Base-by-base conservation (phyloP, 2,329 filamentous ascomycete genomes). In the Fusarium redolens region DNA sequence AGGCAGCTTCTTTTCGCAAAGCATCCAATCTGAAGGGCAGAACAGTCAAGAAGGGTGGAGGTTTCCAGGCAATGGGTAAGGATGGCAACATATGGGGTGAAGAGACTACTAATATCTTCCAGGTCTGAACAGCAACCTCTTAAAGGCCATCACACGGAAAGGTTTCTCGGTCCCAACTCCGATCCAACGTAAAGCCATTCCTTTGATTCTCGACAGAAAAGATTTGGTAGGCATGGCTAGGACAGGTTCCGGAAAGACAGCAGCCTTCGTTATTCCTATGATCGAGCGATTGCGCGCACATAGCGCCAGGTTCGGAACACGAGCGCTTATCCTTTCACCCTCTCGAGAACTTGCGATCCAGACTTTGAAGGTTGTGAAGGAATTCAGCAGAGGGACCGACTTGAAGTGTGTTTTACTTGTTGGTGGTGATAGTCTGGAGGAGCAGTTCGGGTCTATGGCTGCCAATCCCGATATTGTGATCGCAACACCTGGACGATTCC, bases 161-260 rank as follows among this genome's bases (percentile, higher is more conserved):
- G 97, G 96, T 20, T 99, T 98, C 83, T 94, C 93, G 1, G 94
- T 98, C 5, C 97, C 97, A 7, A 99, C 96, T 0, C 96, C 96
- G 0, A 99, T 99, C 82, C 96, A 99, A 85, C 91, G 96, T 75
- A 98, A 98, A 83, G 94, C 96, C 4, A 97, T 99, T 52, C 97
- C 96, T 7, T 86, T 98, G 61, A 91, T 99, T 61, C 86, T 98
- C 76, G 93, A 97, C 69, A 90, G 92, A 60, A 93, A 95, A 83
- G 96, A 99, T 87, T 93, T 98, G n/a, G 96, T 99, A 30, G 97
- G 95, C 74, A 99, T 99, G 96, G 96, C 96, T 12, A 89, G 97
- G 74, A 99, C 97, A n/a, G 96, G 96, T 80, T 98, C 95, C 25
- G 96, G 96, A 85, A 99, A 99, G 86, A 99, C 97, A 2, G 96